Base-by-base conservation (phyloP, 2,329 filamentous ascomycete genomes). In the Cylindrodendrum hubeiense region DNA sequence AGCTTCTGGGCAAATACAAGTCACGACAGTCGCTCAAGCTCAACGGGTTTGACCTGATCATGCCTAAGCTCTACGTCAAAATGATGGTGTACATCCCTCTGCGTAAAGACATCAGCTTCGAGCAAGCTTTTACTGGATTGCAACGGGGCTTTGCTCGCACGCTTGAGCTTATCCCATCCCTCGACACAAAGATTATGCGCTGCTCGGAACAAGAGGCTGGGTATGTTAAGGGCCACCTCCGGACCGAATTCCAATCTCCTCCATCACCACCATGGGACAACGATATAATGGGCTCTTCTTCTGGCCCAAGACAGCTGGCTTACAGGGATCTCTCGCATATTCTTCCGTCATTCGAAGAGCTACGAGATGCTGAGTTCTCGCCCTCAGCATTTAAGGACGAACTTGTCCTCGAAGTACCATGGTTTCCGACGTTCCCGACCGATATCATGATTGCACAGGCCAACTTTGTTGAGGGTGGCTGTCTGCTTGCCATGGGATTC, bases 11-110 rank as follows among this genome's bases (percentile, higher is more conserved):
- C 5, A 51, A 66, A 39, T 69, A 76, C 58, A 72, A 69, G 59
- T 67, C 71, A 2, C 73, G 74, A 4, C 75, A 74, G 39, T 76
- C 75, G 0, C 77, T 78, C 65, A 73, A 65, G 39, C 41, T 75
- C 26, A 74, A 73, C 34, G 56, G 78, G 2, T 73, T 79, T 9
- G 79, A 80, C 64, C 72, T 75, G n/a, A 72, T 79, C 12, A 78
- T 74, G 52, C 70, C 71, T 0, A 78, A 78, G 41, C 69, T 71
- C 30, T 75, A 75, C 70, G 76, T 79, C 71, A 75, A 75, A 1
- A 59, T 76, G 17, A 61, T 71, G 9, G 71, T 81, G 15, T 81
- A 78, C 70, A 75, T 82, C n/a, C 71, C 80, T 0, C 67, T 82
- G 0, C 69, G 47, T 0, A 47, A 69, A 6, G 76, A 64, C 0